Evolutionary conservation across 441 rosid genomes (phyloP).

Genomic region (Erodium trifolium): DNA sequence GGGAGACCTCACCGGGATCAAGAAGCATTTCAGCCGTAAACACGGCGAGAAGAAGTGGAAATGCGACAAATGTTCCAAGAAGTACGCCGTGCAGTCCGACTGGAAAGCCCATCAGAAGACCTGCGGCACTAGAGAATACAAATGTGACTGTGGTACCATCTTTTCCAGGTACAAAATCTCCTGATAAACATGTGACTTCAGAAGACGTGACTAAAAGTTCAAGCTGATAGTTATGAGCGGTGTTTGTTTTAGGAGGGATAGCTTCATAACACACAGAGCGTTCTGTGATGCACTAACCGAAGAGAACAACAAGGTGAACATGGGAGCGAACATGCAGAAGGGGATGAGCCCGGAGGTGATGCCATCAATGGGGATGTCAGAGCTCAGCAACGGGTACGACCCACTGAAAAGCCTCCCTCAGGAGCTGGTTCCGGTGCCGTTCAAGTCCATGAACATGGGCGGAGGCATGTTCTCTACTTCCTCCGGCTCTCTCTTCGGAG

Average conservation of each 20-base stretch:
- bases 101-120: conserved; percentile 53
- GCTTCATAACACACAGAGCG: conserved; percentile 58
- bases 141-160: conserved; percentile 47
- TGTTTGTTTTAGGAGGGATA: conserved; percentile 41
- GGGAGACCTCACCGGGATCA: conserved; percentile 44
- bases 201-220: background rate
- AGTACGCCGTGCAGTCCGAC: conserved; percentile 47
- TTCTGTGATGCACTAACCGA: conserved; percentile 56
- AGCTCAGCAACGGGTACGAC: conserved; percentile 27
- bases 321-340: conserved; percentile 26
- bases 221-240: background rate
- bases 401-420: conserved; percentile 32
- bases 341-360: conserved; percentile 31
- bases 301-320: conserved; percentile 55
- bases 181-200: too few relatives aligned
- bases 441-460: conserved; percentile 43
- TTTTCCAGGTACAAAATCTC: conserved; percentile 32
- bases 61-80: conserved; percentile 27
- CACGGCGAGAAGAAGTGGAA: conserved; percentile 52
- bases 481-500: conserved; percentile 42
- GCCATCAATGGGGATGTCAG: conserved; percentile 30
- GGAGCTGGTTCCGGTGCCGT: conserved; percentile 46
- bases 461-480: conserved; percentile 53
- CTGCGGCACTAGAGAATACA: conserved; percentile 45
- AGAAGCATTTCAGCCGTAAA: conserved; percentile 45